phyloP scores from a whole-genome alignment of 2,329 filamentous ascomycete species.

The Xylariaceae sp. region DNA sequence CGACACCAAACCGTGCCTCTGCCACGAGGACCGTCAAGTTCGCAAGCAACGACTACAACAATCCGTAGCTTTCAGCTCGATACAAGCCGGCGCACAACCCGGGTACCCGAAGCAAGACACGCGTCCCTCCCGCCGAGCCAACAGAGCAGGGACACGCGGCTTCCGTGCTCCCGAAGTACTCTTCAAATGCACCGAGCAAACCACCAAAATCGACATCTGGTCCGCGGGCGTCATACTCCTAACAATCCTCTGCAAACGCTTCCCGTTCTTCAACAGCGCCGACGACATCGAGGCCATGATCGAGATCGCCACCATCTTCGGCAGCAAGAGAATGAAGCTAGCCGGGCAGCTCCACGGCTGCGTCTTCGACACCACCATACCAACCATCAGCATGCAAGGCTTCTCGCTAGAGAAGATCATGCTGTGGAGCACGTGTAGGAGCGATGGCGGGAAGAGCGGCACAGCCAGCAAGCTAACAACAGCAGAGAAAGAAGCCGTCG shows the following conservation, averaged over 20 bases:
- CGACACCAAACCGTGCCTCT: constrained; percentile 77
- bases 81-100: constrained; percentile 48
- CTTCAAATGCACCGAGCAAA: constrained; percentile 95
- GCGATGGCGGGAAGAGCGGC: constrained; percentile 52
- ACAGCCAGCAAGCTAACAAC: constrained; percentile 50
- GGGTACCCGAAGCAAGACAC: constrained; percentile 89
- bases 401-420: constrained; percentile 92
- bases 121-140: constrained; percentile 81
- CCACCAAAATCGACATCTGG: constrained; percentile 93
- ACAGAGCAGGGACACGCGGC: constrained; percentile 88
- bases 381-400: constrained; percentile 79
- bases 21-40: constrained; percentile 60
- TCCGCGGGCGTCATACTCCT: constrained; percentile 93
- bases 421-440: constrained; percentile 85
- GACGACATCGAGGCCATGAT: constrained; percentile 98
- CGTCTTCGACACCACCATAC: constrained; percentile 87
- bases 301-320: constrained; percentile 94
- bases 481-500: constrained; percentile 69
- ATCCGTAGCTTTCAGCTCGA: constrained; percentile 50
- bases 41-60: constrained; percentile 57
- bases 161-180: constrained; percentile 96
- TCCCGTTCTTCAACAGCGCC: constrained; percentile 98
- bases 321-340: constrained; percentile 74
- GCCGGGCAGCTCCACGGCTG: constrained; percentile 83
- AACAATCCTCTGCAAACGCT: constrained; percentile 87